Base-by-base conservation (phyloP, 2,329 filamentous ascomycete genomes). In the Fusarium anguioides region DNA sequence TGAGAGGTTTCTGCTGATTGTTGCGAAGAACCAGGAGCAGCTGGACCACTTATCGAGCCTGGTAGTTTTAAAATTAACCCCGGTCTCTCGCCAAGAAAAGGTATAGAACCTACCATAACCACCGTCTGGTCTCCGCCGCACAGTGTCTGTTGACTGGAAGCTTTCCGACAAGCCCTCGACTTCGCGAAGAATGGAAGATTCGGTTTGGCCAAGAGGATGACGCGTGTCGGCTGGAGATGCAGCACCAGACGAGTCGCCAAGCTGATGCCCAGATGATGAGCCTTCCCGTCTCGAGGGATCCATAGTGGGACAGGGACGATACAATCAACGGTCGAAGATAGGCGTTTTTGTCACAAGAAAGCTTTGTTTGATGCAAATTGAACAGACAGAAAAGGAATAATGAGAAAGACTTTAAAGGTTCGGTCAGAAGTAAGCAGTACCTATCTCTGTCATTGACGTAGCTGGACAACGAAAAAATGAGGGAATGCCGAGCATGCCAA, bases 71-170 rank as follows among this genome's bases (percentile, higher is more conserved):
- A 57, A 48, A 55, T 72, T 57, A 71, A 51, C 50, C 45, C 51
- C 18, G 37, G 55, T 37, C 40, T 41, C 31, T 39, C 10, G 44
- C 59, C 60, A 63, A 26, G 33, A 23, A 36, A 63, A 29, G 36
- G 55, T 23, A 55, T 64, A 39, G 46, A 57, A 70, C 76, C 52
- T 79, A 90, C 87, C 87, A 78, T 89, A 89, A 21, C 77, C 78
- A 21, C 77, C 78, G 67, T 89, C 87, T 56, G 84, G 81, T 67
- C 85, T 82, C 69, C 85, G 82, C 68, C 88, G 83, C 68, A 88
- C 80, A 17, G 87, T 89, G 56, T 89, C 87, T 21, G 83, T 84
- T 20, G 86, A 87, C 72, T 87, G 86, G 70, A 83, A 83, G 75
- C 82, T 86, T 69, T 87, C 86, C 6, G 84, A 80, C 45, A 83